Conservation (phyloP, 2,329 filamentous ascomycete genomes). For the Graphilbum ipis-grandicollis region DNA sequence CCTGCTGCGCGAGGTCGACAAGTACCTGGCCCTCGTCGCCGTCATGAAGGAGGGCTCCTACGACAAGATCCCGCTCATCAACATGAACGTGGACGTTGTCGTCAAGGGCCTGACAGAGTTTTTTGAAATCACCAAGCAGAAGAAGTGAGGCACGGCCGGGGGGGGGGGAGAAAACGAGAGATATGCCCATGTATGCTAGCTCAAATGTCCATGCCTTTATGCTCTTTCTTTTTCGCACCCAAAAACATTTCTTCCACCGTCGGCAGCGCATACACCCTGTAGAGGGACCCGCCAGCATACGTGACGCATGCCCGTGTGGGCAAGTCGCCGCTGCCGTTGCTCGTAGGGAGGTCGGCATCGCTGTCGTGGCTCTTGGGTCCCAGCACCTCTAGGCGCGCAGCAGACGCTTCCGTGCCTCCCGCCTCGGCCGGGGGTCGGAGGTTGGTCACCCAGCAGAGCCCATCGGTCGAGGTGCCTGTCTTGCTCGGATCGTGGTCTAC, state of each 20-base stretch:
- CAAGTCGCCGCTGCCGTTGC: conserved; percentile 16
- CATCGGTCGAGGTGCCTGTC: not conserved
- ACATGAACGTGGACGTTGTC: conserved; percentile 73
- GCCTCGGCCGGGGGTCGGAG: not conserved
- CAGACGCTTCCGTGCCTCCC: not conserved
- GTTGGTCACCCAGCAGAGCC: conserved; percentile 6
- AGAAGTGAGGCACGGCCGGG: conserved; percentile 9
- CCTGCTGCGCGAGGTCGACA: conserved; percentile 51
- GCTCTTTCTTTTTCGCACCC: not conserved
- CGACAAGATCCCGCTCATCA: conserved; percentile 68
- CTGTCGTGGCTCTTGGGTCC: conserved; percentile 16
- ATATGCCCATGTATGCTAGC: not conserved
- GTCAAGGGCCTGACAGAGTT: conserved; percentile 66
- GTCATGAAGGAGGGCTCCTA: conserved; percentile 77
- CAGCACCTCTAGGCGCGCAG: conserved; percentile 32
- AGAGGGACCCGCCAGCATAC: conserved; percentile 26
- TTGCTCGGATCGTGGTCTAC: not conserved
- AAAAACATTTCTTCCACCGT: conserved; percentile 7
- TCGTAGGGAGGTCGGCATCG: too few relatives aligned
- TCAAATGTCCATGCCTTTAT: not conserved
- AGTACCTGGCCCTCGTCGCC: conserved; percentile 65
- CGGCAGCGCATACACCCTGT: conserved; percentile 29
- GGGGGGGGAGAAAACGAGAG: not conserved
- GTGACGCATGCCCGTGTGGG: conserved; percentile 33
- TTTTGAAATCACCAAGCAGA: conserved; percentile 53